Evolutionary conservation across 2,329 filamentous ascomycete genomes (phyloP).

Genomic region (Stachybotrys chlorohalonatus): DNA sequence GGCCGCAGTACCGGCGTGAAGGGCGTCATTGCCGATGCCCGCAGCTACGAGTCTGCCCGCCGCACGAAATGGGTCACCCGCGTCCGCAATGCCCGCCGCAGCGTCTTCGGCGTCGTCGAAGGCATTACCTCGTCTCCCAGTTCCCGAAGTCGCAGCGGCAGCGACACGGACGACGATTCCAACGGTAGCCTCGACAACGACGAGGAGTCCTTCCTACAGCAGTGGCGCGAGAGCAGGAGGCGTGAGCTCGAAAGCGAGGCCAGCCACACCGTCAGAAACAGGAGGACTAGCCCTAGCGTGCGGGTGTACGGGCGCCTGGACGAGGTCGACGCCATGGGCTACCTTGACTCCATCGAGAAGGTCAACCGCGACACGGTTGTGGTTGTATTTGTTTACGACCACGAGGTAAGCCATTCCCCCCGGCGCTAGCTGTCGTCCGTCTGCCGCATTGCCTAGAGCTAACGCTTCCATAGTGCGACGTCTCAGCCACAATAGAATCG

Average conservation of each 20-base stretch:
- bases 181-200: slow-evolving; percentile 47
- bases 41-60: slow-evolving; percentile 63
- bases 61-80: slow-evolving; percentile 44
- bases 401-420: slow-evolving; percentile 51
- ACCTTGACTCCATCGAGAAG: slow-evolving; percentile 94
- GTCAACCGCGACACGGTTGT: slow-evolving; percentile 73
- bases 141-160: slow-evolving; percentile 25
- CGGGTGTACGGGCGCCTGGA: slow-evolving; percentile 72
- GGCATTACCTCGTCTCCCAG: slow-evolving; percentile 8
- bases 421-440: background rate
- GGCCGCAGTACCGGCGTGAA: slow-evolving; percentile 73
- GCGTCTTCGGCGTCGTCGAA: slow-evolving; percentile 40
- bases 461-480: slow-evolving; percentile 53
- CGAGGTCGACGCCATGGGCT: slow-evolving; percentile 80
- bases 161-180: slow-evolving; percentile 37
- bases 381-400: slow-evolving; percentile 88
- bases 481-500: slow-evolving; percentile 70
- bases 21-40: slow-evolving; percentile 77
- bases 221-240: slow-evolving; percentile 76
- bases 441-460: slow-evolving; percentile 4
- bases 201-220: slow-evolving; percentile 72
- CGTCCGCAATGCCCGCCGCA: slow-evolving; percentile 42
- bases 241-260: slow-evolving; percentile 63
- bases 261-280: slow-evolving; percentile 44
- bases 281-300: slow-evolving; percentile 67